Evolutionary conservation across 768 basidiomycete genomes (phyloP).

Genomic region (Termitomyces sp.): DNA sequence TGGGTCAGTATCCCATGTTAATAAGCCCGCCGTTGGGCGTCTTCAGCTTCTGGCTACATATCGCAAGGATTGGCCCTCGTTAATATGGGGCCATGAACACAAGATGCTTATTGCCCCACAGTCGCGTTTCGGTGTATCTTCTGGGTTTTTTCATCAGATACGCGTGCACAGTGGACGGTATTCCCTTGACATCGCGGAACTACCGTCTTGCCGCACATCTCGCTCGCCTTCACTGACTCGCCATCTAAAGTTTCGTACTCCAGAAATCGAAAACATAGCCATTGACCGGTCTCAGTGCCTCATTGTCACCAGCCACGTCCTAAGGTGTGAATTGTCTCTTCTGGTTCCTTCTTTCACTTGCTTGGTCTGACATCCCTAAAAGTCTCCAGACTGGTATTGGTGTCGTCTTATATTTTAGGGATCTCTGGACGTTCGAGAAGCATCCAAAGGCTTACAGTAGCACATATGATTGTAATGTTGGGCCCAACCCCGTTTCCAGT

Average conservation of each 20-base stretch:
- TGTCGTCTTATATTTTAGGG: constrained; percentile 46
- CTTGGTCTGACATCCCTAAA: neutral
- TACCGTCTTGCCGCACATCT: constrained; percentile 42
- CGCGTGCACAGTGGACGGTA: constrained; percentile 31
- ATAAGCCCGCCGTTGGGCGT: constrained; percentile 32
- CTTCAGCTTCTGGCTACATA: constrained; percentile 40
- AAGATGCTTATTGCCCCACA: constrained; percentile 33
- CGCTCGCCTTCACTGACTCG: constrained; percentile 37
- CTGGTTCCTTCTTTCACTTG: neutral
- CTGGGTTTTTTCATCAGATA: constrained; percentile 41
- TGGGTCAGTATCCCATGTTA: constrained; percentile 34
- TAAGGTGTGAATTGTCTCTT: constrained; percentile 23
- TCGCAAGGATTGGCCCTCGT: constrained; percentile 42
- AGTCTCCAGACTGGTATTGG: constrained; percentile 35
- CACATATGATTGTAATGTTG: constrained; percentile 36
- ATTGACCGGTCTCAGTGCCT: constrained; percentile 41
- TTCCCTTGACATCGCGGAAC: constrained; percentile 38
- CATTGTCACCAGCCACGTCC: constrained; percentile 35
- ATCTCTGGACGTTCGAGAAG: constrained; percentile 50
- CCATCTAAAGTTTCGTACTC: constrained; percentile 38
- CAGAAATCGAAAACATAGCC: constrained; percentile 35
- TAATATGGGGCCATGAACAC: constrained; percentile 42
- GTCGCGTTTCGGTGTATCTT: constrained; percentile 34
- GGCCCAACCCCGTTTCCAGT: constrained; percentile 26
- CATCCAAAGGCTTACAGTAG: constrained; percentile 38